Percentiles rank a stretch among this genome's conserved stretches.
Conservation (phyloP, 345 rosid genomes). For the Hypericum perforatum region DNA sequence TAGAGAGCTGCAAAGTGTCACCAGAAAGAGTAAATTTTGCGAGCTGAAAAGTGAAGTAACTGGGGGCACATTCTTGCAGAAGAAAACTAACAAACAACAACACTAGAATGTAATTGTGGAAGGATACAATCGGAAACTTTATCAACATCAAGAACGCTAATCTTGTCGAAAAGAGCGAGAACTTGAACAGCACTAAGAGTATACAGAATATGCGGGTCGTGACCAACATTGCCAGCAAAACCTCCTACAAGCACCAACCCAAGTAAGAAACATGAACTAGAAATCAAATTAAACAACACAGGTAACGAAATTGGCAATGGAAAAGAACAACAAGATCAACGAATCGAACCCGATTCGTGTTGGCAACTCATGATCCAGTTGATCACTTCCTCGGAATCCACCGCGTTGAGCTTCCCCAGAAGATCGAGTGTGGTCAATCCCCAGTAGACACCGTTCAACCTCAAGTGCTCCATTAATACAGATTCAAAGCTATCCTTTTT, state of each 20-base stretch:
- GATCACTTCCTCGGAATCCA: slow-evolving; percentile 31
- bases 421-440: slow-evolving; percentile 72
- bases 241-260: slow-evolving; percentile 45
- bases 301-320: neutral
- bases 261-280: too few species aligned
- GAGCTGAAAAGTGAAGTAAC: too few species aligned
- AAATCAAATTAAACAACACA: neutral
- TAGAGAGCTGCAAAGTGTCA: too few species aligned
- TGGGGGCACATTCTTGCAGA: too few species aligned
- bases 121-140: slow-evolving; percentile 88
- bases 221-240: slow-evolving; percentile 88
- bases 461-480: slow-evolving; percentile 84
- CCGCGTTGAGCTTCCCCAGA: slow-evolving; percentile 55
- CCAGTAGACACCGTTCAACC: slow-evolving; percentile 91
- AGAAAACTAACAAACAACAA: too few species aligned
- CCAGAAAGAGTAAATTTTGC: too few species aligned
- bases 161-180: slow-evolving; percentile 60
- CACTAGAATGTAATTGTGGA: neutral
- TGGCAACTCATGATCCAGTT: slow-evolving; percentile 78
- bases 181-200: slow-evolving; percentile 88
- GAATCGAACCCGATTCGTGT: slow-evolving; percentile 57
- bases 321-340: too few species aligned
- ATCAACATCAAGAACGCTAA: slow-evolving; percentile 49
- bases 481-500: slow-evolving; percentile 74
- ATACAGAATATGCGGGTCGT: slow-evolving; percentile 68